Evolutionary conservation across 768 basidiomycete species (phyloP).

Genomic region (Boletus insuetus): DNA sequence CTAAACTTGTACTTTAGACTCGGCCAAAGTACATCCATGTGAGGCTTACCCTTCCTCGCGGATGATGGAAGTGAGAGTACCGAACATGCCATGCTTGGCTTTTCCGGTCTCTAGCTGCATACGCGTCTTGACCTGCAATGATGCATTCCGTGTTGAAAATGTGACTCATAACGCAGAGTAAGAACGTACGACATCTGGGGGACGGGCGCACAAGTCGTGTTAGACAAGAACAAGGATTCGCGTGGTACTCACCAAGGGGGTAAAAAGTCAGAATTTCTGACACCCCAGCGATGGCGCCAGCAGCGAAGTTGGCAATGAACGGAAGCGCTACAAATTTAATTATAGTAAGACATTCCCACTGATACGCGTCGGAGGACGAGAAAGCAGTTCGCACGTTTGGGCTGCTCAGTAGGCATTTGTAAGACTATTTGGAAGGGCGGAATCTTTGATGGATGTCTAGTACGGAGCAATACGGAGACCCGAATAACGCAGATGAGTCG

Average conservation of each 20-base stretch:
- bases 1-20: constrained; percentile 37
- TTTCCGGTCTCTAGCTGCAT: constrained; percentile 96
- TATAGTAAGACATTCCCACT: constrained; percentile 6
- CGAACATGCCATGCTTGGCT: constrained; percentile 69
- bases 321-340: constrained; percentile 58
- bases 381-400: constrained; percentile 27
- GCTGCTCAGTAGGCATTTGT: constrained; percentile 31
- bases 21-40: neutral
- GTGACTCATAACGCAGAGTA: neutral
- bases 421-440: neutral
- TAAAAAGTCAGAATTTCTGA: constrained; percentile 84
- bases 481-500: neutral
- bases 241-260: constrained; percentile 68
- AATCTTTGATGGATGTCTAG: neutral
- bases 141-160: constrained; percentile 4
- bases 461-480: neutral
- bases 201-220: constrained; percentile 5
- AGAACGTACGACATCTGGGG: constrained; percentile 76
- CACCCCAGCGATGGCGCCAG: constrained; percentile 94
- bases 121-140: constrained; percentile 86
- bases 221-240: neutral
- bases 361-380: neutral
- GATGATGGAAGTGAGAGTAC: constrained; percentile 80
- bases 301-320: constrained; percentile 86
- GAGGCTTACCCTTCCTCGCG: constrained; percentile 81